Conservation (phyloP, 768 basidiomycete species). For the Tricholomella constricta region DNA sequence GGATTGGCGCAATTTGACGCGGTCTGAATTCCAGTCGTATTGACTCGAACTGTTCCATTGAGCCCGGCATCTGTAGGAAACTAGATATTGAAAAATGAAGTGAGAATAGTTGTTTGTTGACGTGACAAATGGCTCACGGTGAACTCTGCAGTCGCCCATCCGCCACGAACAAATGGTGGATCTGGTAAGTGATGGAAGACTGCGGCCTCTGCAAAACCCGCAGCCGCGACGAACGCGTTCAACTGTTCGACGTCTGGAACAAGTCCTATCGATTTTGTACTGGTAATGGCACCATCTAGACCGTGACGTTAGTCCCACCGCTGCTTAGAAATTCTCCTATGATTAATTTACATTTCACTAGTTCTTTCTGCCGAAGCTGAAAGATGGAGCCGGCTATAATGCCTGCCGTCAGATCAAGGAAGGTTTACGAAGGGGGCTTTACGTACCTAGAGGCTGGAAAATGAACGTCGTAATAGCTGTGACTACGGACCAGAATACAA, state of each 20-base stretch:
- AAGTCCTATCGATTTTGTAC: constrained; percentile 46
- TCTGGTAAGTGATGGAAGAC: constrained; percentile 48
- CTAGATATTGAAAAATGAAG: constrained; percentile 27
- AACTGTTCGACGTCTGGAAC: constrained; percentile 44
- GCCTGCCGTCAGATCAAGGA: constrained; percentile 12
- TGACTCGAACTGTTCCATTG: constrained; percentile 54
- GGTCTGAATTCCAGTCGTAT: constrained; percentile 54
- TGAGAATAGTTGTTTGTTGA: neutral
- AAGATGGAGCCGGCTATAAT: constrained; percentile 44
- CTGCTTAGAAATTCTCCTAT: neutral
- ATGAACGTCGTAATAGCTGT: constrained; percentile 46
- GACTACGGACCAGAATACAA: constrained; percentile 54
- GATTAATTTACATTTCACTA: constrained; percentile 22
- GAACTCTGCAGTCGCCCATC: constrained; percentile 60
- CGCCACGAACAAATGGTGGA: constrained; percentile 55
- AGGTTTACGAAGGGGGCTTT: constrained; percentile 26
- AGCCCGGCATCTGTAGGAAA: constrained; percentile 42
- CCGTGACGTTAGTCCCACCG: constrained; percentile 3
- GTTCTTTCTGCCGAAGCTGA: constrained; percentile 33
- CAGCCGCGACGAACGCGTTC: constrained; percentile 59
- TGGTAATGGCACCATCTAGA: constrained; percentile 41
- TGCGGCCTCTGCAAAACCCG: constrained; percentile 54
- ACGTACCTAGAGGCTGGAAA: constrained; percentile 60
- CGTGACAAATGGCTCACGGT: constrained; percentile 31
- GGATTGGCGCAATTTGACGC: constrained; percentile 49